phyloP scores from a whole-genome alignment of 179 eudicot genomes.

The Sideroxylon spinosum region DNA sequence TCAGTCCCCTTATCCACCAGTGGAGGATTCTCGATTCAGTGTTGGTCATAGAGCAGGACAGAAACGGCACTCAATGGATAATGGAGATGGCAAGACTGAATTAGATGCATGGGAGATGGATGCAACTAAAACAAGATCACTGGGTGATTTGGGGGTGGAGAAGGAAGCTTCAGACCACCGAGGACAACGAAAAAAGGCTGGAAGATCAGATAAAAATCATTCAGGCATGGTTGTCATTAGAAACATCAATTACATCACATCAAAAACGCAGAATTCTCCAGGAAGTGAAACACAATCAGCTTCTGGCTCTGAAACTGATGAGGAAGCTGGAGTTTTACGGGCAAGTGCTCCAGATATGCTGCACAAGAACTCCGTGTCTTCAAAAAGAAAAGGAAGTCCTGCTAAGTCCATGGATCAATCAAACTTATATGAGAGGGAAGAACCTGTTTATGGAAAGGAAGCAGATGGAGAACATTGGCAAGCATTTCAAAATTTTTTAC shows the following conservation, averaged over 20 bases:
- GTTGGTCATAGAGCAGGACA: conserved; percentile 37
- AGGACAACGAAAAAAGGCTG: conserved; percentile 41
- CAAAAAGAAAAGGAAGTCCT: conserved; percentile 36
- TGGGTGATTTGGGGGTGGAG: conserved; percentile 31
- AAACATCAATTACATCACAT: conserved; percentile 73
- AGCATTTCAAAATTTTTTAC: conserved; percentile 78
- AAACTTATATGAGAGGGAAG: conserved; percentile 22
- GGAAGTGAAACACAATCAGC: conserved; percentile 43
- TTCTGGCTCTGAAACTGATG: conserved; percentile 51
- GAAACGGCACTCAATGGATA: conserved; percentile 55
- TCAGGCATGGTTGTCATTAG: conserved; percentile 74
- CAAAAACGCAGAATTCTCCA: conserved; percentile 45
- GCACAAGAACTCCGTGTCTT: not conserved
- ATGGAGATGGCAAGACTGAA: conserved; percentile 42
- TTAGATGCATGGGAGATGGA: conserved; percentile 25
- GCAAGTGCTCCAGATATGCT: not conserved
- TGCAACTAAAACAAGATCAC: not conserved
- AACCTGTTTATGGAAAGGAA: conserved; percentile 33
- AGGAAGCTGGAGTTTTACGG: conserved; percentile 21
- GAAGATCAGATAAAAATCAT: conserved; percentile 49
- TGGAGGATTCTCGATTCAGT: conserved; percentile 44
- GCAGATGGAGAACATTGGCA: conserved; percentile 74
- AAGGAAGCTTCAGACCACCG: conserved; percentile 35
- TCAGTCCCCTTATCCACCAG: conserved; percentile 53
- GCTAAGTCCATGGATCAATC: conserved; percentile 28